phyloP scores from a whole-genome alignment of 208 protist genomes.

The Lotmaria passim region DNA sequence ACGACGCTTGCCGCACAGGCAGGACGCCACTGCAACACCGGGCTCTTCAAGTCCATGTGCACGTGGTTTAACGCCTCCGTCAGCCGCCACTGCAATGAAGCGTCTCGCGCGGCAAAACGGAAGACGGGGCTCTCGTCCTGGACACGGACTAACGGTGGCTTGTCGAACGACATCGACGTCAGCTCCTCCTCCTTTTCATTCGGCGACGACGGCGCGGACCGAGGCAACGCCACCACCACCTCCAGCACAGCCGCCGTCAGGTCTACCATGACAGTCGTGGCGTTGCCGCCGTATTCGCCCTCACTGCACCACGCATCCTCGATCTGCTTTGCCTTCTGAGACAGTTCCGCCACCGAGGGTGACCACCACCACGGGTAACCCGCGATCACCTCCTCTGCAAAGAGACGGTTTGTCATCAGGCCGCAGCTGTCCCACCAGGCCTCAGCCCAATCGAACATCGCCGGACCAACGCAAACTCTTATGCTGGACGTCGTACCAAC shows the following conservation, averaged over 20 bases:
- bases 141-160: background rate
- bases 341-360: background rate
- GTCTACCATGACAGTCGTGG: constrained; percentile 6
- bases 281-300: constrained; percentile 2
- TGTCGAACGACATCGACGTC: background rate
- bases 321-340: background rate
- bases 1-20: background rate
- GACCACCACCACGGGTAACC: constrained; percentile 35
- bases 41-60: background rate
- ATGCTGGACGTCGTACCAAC: constrained; percentile 11
- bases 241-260: background rate
- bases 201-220: background rate
- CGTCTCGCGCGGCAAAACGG: constrained; percentile 12
- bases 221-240: constrained; percentile 13
- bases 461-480: constrained; percentile 8
- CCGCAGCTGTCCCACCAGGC: constrained; percentile 34
- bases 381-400: constrained; percentile 18
- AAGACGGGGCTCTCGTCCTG: background rate
- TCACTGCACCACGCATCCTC: constrained; percentile 1
- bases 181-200: background rate
- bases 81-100: constrained; percentile 16
- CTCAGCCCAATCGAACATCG: constrained; percentile 28
- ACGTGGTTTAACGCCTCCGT: constrained; percentile 24
- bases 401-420: constrained; percentile 32
- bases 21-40: constrained; percentile 25